Evolutionary conservation across 176 grass and related monocot genomes (phyloP), one percentile per base, ranked within the genome.

Genomic region (Ananas comosus): DNA sequence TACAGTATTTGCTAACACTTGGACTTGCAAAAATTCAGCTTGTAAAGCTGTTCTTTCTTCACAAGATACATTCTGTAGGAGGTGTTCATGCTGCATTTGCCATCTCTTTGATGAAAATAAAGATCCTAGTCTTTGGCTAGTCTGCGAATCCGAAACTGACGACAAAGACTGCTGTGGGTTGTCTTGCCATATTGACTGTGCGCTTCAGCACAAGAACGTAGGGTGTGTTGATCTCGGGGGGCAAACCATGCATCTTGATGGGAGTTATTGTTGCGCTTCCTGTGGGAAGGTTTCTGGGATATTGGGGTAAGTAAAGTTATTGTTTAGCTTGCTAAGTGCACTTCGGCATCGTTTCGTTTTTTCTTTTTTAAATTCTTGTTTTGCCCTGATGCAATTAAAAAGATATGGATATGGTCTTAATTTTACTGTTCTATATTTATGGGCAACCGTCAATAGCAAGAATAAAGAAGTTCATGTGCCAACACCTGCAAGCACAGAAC

Each of bases 21-120:
- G 94, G 94, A 51, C 93, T 64, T 99, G 94, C 76, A 92, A 87
- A 83, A 99, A 99, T 85, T 93, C 91, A 80, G 86, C 94, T 54
- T 99, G 94, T 76, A 99, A 99, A 72, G 90, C 90, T 75, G 84
- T 85, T 72, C 61, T 88, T 63, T 74, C 68, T 69, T 88, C 75
- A 21, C 82, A 91, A 70, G 94, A 99, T 53, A 81, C 90, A 49
- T 93, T 93, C 70, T 99, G 94, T 81, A 99, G 85, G 83, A 93
- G 94, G 80, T 99, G 94, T 64, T 99, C 94, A 53, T 99, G 94
- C 73, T 99, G 84, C 80, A 88, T 99, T 79, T 99, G 94, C 64
- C 94, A 91, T 65, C 85, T 73, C 61, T 99, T 99, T 78, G 94
- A 99, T 88, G 94, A 99, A 78, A 99, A 99, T 69, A 99, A 99